Conservation (phyloP, 2,329 filamentous ascomycete species). For the Monosporascus sp. region DNA sequence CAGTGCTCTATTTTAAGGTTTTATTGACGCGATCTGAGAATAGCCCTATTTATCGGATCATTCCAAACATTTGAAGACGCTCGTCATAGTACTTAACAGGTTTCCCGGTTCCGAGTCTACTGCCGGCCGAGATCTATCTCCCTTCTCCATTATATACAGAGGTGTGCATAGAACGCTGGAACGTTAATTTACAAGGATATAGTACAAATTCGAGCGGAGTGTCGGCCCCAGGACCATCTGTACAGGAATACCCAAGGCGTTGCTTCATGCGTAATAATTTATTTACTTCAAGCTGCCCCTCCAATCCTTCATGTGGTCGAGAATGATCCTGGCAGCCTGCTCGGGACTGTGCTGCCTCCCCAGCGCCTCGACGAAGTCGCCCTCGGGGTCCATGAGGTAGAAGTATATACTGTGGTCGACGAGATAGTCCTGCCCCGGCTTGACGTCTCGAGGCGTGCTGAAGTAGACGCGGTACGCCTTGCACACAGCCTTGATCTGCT, state of each 20-base stretch:
- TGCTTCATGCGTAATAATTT: not conserved
- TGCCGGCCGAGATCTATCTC: no score
- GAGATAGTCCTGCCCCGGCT: conserved; percentile 91
- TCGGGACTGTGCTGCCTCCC: conserved; percentile 91
- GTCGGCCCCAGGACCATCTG: not conserved
- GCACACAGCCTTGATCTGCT: conserved; percentile 89
- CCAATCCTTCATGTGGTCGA: conserved; percentile 74
- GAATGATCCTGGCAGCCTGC: conserved; percentile 76
- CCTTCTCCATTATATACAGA: not conserved
- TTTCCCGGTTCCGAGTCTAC: no score
- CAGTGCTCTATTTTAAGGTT: no score
- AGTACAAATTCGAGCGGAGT: conserved; percentile 1
- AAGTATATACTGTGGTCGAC: conserved; percentile 99
- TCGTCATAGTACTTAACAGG: no score
- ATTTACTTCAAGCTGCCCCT: conserved; percentile 15
- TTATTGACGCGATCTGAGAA: no score
- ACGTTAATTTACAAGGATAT: not conserved
- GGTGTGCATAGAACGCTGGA: not conserved
- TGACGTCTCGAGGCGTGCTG: conserved; percentile 81
- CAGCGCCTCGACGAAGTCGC: conserved; percentile 96
- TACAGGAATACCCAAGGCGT: no score
- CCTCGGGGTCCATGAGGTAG: conserved; percentile 97
- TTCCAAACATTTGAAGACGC: no score
- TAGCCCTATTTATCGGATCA: no score
- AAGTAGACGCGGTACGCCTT: conserved; percentile 98